Conservation (phyloP, 2,329 filamentous ascomycete species). For the Thielaviopsis cerberus region DNA sequence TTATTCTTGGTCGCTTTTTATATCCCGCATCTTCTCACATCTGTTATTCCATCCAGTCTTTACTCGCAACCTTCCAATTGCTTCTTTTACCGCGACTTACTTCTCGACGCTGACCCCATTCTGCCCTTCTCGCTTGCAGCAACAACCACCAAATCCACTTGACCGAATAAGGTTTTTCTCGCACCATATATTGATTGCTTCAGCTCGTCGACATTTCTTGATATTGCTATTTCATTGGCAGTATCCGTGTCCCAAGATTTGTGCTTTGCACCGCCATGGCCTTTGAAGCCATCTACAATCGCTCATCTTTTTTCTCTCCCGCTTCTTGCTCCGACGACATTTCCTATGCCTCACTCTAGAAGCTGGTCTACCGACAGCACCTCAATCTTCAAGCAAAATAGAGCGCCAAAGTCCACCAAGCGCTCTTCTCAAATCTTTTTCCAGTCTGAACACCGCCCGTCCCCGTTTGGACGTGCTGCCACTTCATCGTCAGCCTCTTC, state of each 20-base stretch:
- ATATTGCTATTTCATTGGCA: background rate
- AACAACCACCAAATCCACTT: background rate
- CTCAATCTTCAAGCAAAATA: background rate
- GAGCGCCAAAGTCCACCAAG: conserved; percentile 1
- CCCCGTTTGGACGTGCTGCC: background rate
- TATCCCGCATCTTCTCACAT: too few relatives aligned
- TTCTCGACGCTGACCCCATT: too few relatives aligned
- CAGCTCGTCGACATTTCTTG: background rate
- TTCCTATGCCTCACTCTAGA: conserved; percentile 8
- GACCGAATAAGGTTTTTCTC: too few relatives aligned
- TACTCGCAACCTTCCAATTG: background rate
- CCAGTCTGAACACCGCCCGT: conserved; percentile 3
- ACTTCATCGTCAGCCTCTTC: background rate
- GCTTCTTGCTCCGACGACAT: background rate
- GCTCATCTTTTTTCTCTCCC: background rate
- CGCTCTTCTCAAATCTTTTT: conserved; percentile 5
- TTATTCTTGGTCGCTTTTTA: background rate
- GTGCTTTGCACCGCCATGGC: conserved; percentile 3
- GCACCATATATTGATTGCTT: too few relatives aligned
- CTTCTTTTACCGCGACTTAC: background rate
- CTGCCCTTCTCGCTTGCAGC: background rate
- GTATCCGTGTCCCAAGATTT: background rate
- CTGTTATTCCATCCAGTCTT: background rate
- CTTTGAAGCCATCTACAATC: conserved; percentile 1
- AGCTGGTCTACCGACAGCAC: conserved; percentile 8